Evolutionary conservation across 2,329 filamentous ascomycete species (phyloP), one percentile per base, ranked within the genome.

Genomic region (Pseudogymnoascus pannorum): DNA sequence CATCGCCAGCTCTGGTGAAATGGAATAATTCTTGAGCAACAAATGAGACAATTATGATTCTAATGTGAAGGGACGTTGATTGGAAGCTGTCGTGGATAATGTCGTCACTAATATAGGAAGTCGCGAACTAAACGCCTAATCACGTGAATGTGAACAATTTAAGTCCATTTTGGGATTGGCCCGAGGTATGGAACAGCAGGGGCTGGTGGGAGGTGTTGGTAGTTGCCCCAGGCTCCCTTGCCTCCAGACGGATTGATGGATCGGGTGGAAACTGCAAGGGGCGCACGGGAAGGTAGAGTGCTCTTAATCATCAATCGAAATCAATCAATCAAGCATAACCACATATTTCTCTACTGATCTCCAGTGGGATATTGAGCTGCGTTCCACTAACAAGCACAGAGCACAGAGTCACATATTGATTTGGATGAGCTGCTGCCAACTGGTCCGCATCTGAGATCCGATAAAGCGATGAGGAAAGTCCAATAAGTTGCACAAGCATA

Each of bases 311-410:
- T 54, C 24, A 12, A 26, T 20, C 20, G 26, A 54, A 54, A 54
- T 54, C 26, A 31, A 20, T 54, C 26, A 54, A 54, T 54, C 48
- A 54, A 54, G 26, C 48, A 54, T 54, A 54, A 31, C 48, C 48
- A 54, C 26, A 54, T 54, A 54, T 31, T 8, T 31, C 14, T 31
- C 24, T 12, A 31, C n/a, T 31, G 48, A 54, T 54, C 42, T 31
- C 48, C 48, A 54, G 16, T 2, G 48, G 26, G 20, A 31, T 4
- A 16, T 54, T 54, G 24, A 54, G 26, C 20, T 54, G 48, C 48
- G 48, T 54, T 54, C 26, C 48, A 54, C 48, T 14, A 54, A 31
- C 26, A 31, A 31, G n/a, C n/a, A 54, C 26, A 54, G 4, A 14
- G 48, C n/a, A 54, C 48, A 54, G 26, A 54, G 20, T 31, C 48